These are phyloP conservation scores for Leptographium flavum DNA, from an alignment of 2,329 filamentous ascomycete genomes.

Conservation along the genomic window DNA sequence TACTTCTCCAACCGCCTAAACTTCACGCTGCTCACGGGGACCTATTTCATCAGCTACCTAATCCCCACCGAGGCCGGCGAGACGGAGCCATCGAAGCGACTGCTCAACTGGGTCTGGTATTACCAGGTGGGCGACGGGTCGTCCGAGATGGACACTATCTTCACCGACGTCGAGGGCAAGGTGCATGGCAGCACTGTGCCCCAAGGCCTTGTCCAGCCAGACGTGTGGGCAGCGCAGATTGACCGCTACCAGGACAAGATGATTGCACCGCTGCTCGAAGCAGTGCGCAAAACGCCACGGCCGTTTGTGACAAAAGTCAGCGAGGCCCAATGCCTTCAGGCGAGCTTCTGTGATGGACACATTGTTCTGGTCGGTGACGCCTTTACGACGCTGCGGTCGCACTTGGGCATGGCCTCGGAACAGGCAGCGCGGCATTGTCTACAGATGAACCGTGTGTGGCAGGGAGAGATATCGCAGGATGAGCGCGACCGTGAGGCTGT, in stretches of 20 bases:
- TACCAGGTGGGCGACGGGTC: not conserved
- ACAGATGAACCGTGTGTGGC: not conserved
- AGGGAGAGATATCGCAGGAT: not conserved
- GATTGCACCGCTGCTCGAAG: not conserved
- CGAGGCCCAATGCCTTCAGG: not conserved
- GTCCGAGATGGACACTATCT: not conserved
- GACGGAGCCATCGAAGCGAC: not conserved
- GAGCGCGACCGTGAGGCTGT: too few species aligned
- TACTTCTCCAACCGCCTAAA: not conserved
- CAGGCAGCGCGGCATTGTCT: not conserved
- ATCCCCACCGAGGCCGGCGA: not conserved
- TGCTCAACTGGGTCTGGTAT: not conserved
- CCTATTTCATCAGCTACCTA: not conserved
- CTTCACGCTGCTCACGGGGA: not conserved
- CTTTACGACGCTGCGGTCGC: not conserved
- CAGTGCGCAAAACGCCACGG: not conserved
- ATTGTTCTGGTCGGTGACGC: not conserved
- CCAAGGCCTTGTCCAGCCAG: not conserved
- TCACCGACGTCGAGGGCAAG: not conserved
- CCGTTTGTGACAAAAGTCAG: not conserved
- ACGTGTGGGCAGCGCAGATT: not conserved
- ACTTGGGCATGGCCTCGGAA: not conserved
- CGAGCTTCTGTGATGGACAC: not conserved
- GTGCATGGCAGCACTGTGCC: not conserved
- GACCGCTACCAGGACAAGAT: not conserved